Evolutionary conservation across 202 grass and related monocot species (phyloP).

Genomic region (Zizania palustris): DNA sequence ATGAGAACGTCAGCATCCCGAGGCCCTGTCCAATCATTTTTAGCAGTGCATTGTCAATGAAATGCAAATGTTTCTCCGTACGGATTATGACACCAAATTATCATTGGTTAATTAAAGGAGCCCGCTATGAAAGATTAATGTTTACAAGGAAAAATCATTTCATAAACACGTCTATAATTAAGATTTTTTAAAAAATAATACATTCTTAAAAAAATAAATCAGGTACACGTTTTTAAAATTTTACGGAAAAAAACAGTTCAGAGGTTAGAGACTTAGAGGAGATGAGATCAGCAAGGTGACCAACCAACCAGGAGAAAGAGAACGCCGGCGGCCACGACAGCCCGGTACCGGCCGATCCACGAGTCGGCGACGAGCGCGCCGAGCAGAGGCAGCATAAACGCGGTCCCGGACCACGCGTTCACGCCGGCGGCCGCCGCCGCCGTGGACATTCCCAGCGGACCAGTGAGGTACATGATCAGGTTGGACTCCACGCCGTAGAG

Average conservation of each 20-base stretch:
- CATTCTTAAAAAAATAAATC: no score
- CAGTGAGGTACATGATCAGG: slow-evolving; percentile 80
- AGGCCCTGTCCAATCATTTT: slow-evolving; percentile 39
- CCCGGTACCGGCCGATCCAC: slow-evolving; percentile 52
- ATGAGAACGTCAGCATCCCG: slow-evolving; percentile 47
- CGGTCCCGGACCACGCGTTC: slow-evolving; percentile 60
- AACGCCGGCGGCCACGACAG: slow-evolving; percentile 46
- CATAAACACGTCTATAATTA: no score
- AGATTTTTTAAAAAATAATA: no score
- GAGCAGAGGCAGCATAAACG: slow-evolving; percentile 53
- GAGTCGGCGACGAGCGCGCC: slow-evolving; percentile 75
- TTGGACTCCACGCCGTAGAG: slow-evolving; percentile 61
- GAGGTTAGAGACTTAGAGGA: no score
- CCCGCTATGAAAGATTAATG: no score
- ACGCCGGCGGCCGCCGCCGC: slow-evolving; percentile 48
- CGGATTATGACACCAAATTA: not conserved
- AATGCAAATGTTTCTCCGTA: no score
- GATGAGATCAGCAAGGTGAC: no score
- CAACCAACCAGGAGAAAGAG: slow-evolving; percentile 59
- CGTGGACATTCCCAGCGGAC: slow-evolving; percentile 56
- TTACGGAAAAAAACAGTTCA: no score
- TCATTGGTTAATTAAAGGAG: no score
- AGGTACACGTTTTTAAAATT: no score
- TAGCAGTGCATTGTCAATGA: not conserved
- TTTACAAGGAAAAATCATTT: no score